Evolutionary conservation across 768 basidiomycete genomes (phyloP).

Genomic region (Candolleomyces eurysporus): DNA sequence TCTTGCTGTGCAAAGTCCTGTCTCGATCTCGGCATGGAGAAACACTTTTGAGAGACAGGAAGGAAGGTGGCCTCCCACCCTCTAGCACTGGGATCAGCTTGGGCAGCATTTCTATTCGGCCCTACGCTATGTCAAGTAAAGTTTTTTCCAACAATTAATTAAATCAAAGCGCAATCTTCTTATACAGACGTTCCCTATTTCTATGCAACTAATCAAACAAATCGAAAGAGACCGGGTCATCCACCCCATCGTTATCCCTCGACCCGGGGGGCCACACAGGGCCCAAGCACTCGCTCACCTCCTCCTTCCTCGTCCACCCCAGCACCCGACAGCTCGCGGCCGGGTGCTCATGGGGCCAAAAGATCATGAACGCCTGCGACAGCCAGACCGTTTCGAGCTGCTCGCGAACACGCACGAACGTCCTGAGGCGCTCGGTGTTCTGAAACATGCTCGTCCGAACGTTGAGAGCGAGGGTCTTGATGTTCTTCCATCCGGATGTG

Average conservation of each 20-base stretch:
- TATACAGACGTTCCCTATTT: too few relatives aligned
- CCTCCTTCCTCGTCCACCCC: background rate
- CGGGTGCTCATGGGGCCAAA: background rate
- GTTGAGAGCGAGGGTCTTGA: background rate
- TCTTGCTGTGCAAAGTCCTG: too few relatives aligned
- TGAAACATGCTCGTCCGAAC: background rate
- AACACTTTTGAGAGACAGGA: too few relatives aligned
- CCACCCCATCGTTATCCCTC: background rate
- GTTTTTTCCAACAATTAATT: too few relatives aligned
- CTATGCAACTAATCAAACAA: too few relatives aligned
- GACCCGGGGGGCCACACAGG: background rate
- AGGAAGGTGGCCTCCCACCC: too few relatives aligned
- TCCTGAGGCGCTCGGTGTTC: background rate
- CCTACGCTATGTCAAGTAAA: too few relatives aligned
- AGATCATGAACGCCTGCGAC: background rate
- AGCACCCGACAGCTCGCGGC: background rate
- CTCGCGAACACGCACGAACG: background rate
- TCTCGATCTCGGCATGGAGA: too few relatives aligned
- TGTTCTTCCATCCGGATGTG: background rate
- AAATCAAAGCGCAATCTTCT: too few relatives aligned
- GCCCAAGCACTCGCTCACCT: background rate
- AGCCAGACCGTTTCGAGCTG: too few relatives aligned
- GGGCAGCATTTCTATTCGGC: too few relatives aligned
- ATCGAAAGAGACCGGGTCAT: background rate
- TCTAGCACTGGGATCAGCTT: too few relatives aligned